A percentile compares a stretch with the other conserved stretches of the same genome.
Conservation (phyloP, 768 basidiomycete species). For the Calocybe indica region DNA sequence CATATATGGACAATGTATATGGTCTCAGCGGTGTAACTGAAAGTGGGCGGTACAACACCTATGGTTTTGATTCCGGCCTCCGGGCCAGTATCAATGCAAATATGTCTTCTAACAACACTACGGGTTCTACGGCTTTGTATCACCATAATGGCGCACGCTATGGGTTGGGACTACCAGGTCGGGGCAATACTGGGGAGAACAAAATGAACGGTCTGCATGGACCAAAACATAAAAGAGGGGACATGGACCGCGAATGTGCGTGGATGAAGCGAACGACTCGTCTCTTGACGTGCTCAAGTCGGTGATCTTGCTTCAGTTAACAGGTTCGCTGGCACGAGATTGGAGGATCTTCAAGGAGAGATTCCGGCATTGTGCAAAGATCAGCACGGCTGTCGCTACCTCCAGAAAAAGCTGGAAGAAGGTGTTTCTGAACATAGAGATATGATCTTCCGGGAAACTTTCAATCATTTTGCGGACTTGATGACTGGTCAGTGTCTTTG, state of each 20-base stretch:
- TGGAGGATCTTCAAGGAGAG: constrained; percentile 95
- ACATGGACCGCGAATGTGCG: constrained; percentile 82
- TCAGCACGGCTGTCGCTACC: constrained; percentile 96
- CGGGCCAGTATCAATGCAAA: constrained; percentile 24
- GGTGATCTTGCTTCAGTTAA: constrained; percentile 55
- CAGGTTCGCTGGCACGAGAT: constrained; percentile 90
- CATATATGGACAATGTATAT: constrained; percentile 53
- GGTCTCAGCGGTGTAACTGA: constrained; percentile 46
- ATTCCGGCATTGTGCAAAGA: constrained; percentile 95
- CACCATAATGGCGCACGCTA: constrained; percentile 76
- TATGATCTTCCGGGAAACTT: constrained; percentile 99
- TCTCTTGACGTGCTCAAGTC: not conserved
- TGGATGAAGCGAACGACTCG: constrained; percentile 5
- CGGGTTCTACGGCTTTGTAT: constrained; percentile 72
- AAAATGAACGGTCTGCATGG: constrained; percentile 92
- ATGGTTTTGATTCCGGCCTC: constrained; percentile 45
- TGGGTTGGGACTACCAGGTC: constrained; percentile 55
- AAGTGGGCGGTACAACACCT: constrained; percentile 46
- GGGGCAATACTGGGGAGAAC: constrained; percentile 38
- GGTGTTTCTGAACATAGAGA: constrained; percentile 93
- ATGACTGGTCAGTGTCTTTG: constrained; percentile 74
- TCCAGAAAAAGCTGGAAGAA: constrained; percentile 99
- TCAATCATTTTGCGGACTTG: constrained; percentile 93
- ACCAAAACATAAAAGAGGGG: constrained; percentile 91
- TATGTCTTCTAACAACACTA: constrained; percentile 27